Evolutionary conservation across 352 stramenopile species (phyloP).

Genomic region (Pythium folliculosum): DNA sequence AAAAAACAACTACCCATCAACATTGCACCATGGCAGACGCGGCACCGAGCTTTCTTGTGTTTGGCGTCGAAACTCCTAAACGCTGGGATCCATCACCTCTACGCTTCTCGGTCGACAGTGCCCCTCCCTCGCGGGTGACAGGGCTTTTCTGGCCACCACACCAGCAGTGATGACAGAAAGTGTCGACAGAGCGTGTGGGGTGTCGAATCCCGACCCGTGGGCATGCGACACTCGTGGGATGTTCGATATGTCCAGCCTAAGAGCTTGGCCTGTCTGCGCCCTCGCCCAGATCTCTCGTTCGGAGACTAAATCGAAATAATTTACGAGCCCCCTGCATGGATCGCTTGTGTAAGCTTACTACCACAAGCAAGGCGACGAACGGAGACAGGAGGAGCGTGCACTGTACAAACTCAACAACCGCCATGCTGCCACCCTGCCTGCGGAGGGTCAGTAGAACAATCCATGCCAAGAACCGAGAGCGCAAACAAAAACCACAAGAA

Average conservation of each 20-base stretch:
- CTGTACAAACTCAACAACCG: not conserved
- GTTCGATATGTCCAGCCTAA: not conserved
- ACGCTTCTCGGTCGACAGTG: not conserved
- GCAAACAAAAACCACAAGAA: not conserved
- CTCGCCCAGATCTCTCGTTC: too few species aligned
- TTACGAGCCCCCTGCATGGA: too few species aligned
- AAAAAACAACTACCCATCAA: not conserved
- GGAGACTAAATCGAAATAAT: too few species aligned
- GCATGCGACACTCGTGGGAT: not conserved
- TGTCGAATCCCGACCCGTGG: not conserved
- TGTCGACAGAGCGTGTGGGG: conserved; percentile 14
- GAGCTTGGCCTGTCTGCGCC: too few species aligned
- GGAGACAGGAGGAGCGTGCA: not conserved
- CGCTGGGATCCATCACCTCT: not conserved
- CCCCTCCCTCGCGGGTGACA: not conserved
- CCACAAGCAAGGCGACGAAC: too few species aligned
- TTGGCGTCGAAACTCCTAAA: not conserved
- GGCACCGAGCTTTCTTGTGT: not conserved
- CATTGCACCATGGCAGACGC: not conserved
- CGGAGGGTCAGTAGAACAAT: too few species aligned
- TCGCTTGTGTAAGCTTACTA: too few species aligned
- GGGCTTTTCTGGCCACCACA: conserved; percentile 7
- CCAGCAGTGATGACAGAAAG: not conserved
- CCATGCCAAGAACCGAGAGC: too few species aligned
- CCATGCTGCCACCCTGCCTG: too few species aligned